Evolutionary conservation across 306 rosid genomes (phyloP).

Genomic region (Quercus ilex): DNA sequence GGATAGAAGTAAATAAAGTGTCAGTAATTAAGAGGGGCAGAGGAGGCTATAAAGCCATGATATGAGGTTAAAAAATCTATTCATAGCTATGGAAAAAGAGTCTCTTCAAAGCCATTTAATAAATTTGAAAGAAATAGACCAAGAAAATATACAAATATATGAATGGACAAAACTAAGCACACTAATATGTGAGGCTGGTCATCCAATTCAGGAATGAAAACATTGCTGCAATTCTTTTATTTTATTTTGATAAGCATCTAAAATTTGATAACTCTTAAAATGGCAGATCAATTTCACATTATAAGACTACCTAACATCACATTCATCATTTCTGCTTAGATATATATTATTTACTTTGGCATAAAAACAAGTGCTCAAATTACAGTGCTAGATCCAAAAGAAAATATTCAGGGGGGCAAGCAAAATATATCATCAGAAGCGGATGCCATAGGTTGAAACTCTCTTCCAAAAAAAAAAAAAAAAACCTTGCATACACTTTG

Average conservation of each 20-base stretch:
- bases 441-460: too few relatives aligned
- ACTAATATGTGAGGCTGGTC: background rate
- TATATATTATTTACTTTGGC: background rate
- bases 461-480: too few relatives aligned
- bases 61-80: background rate
- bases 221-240: too few relatives aligned
- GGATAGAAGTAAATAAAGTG: constrained; percentile 18
- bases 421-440: too few relatives aligned
- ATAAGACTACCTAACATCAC: background rate
- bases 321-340: background rate
- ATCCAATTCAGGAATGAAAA: too few relatives aligned
- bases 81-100: background rate
- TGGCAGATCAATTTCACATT: background rate
- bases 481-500: too few relatives aligned
- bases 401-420: too few relatives aligned
- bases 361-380: background rate
- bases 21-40: constrained; percentile 6
- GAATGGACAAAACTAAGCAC: background rate
- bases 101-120: background rate
- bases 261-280: too few relatives aligned
- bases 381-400: too few relatives aligned
- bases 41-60: background rate
- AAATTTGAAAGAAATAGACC: background rate
- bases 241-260: too few relatives aligned
- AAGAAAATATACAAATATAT: constrained; percentile 9